A percentile compares a stretch with the other conserved stretches of the same genome.
phyloP scores from a whole-genome alignment of 805 yeast genomes.

The Komagataella pastoris region DNA sequence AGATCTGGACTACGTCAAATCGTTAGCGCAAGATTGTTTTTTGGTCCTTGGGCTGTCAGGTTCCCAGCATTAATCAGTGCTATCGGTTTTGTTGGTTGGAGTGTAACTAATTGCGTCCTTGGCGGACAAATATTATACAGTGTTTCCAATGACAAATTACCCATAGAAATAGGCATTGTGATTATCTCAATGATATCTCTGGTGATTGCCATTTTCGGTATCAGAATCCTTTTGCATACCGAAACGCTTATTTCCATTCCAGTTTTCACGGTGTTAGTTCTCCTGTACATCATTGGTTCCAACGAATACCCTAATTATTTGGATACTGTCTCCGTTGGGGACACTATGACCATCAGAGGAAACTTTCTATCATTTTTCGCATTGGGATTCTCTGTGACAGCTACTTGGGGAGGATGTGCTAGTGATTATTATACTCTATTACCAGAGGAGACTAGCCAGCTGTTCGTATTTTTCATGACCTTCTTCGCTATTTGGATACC shows the following conservation, averaged over 20 bases:
- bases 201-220: constrained; percentile 65
- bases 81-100: constrained; percentile 82
- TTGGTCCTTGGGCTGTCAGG: constrained; percentile 81
- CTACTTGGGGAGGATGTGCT: constrained; percentile 85
- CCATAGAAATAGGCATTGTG: constrained; percentile 62
- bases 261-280: constrained; percentile 49
- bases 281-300: constrained; percentile 52
- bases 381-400: constrained; percentile 62
- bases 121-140: constrained; percentile 75
- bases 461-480: constrained; percentile 43
- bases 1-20: constrained; percentile 82
- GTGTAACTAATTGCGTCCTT: constrained; percentile 78
- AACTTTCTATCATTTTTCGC: constrained; percentile 62
- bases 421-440: constrained; percentile 74
- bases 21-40: constrained; percentile 68
- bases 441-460: constrained; percentile 55
- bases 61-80: constrained; percentile 60
- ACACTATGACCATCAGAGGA: constrained; percentile 27
- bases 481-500: constrained; percentile 58
- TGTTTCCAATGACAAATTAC: constrained; percentile 50
- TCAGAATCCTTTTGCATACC: constrained; percentile 51
- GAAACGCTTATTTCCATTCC: constrained; percentile 62
- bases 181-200: constrained; percentile 55
- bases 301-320: constrained; percentile 23
- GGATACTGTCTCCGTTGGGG: constrained; percentile 22